Conservation (phyloP, 2,329 filamentous ascomycete genomes). For the Colletotrichum cereale region DNA sequence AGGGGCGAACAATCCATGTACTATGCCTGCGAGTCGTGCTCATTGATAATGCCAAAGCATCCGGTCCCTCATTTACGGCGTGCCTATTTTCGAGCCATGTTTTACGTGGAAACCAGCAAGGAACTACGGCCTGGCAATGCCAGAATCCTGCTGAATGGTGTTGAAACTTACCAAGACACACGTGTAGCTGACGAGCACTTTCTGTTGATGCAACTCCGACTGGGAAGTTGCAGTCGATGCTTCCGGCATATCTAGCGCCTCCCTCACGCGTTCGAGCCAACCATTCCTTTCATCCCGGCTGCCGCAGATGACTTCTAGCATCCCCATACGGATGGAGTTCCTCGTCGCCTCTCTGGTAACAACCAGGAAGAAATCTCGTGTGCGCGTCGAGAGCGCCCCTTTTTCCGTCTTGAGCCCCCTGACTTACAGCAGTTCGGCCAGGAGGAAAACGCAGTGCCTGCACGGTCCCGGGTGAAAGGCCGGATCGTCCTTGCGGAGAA, state of each 20-base stretch:
- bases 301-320: slow-evolving; percentile 14
- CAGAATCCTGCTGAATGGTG: no score
- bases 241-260: background rate
- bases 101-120: no score
- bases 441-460: slow-evolving; percentile 1
- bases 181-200: background rate
- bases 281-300: background rate
- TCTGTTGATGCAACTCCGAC: background rate
- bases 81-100: no score
- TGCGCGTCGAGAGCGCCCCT: background rate
- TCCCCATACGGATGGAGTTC: background rate
- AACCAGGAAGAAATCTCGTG: slow-evolving; percentile 11
- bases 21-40: no score
- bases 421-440: slow-evolving; percentile 9
- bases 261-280: background rate
- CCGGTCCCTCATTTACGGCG: no score
- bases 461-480: background rate
- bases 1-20: no score
- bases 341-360: background rate
- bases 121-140: no score
- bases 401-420: slow-evolving; percentile 1
- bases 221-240: background rate
- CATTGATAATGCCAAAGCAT: no score
- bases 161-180: no score
- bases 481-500: background rate